Percentiles rank a stretch among this genome's conserved stretches.
phyloP scores from a whole-genome alignment of 1,284 basidiomycete species.

The Fomitopsis betulina region DNA sequence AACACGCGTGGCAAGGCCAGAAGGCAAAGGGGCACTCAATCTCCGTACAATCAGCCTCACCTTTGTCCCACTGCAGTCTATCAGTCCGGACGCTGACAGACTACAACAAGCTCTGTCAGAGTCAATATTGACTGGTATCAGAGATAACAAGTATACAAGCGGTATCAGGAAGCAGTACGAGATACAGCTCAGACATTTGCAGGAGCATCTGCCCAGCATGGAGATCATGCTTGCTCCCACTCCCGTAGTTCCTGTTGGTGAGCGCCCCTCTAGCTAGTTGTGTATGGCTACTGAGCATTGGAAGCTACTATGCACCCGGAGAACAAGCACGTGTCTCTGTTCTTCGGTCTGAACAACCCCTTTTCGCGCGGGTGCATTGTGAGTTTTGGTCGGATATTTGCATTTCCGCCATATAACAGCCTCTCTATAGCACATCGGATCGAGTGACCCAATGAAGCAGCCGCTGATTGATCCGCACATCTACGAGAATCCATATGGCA shows the following conservation, averaged over 20 bases:
- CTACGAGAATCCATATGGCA: constrained; percentile 44
- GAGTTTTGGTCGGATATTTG: neutral
- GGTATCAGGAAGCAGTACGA: constrained; percentile 22
- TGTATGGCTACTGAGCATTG: neutral
- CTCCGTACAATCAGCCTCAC: constrained; percentile 6
- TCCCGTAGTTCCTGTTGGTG: constrained; percentile 4
- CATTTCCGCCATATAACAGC: neutral
- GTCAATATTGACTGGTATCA: constrained; percentile 11
- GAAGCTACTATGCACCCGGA: constrained; percentile 9
- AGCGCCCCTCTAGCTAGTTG: neutral
- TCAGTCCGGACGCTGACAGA: constrained; percentile 9
- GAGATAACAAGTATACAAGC: constrained; percentile 3
- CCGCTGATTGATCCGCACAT: constrained; percentile 45
- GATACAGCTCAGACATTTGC: constrained; percentile 20
- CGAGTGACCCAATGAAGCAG: constrained; percentile 33
- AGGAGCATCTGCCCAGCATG: constrained; percentile 12
- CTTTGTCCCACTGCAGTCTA: constrained; percentile 14
- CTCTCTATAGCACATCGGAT: constrained; percentile 30
- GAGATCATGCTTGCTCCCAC: constrained; percentile 15
- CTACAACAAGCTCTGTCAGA: constrained; percentile 10
- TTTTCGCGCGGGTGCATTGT: constrained; percentile 39
- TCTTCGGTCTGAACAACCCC: constrained; percentile 21
- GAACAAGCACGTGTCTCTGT: constrained; percentile 27
- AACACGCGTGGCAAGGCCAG: neutral
- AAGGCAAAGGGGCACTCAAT: constrained; percentile 9